Conservation (phyloP, 345 rosid genomes). For the Syzygium grande region DNA sequence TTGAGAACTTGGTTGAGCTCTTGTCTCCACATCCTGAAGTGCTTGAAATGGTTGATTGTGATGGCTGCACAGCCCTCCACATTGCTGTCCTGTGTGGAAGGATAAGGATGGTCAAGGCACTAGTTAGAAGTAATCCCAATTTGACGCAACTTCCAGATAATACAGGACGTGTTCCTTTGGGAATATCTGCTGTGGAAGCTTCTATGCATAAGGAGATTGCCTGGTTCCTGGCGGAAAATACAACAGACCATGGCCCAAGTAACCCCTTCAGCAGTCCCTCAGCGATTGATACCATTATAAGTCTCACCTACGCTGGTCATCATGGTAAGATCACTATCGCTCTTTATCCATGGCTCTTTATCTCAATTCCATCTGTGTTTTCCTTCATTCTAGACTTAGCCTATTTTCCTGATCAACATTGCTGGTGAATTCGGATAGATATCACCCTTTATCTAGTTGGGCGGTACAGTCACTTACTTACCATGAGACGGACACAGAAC, state of each 20-base stretch:
- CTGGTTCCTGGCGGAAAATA: not conserved
- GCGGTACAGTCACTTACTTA: not conserved
- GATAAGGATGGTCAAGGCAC: not conserved
- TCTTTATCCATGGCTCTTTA: not conserved
- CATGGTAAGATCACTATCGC: not conserved
- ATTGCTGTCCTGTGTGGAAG: not conserved
- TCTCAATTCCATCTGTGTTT: not conserved
- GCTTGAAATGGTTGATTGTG: not conserved
- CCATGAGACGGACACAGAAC: accelerated
- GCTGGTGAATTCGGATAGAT: not conserved
- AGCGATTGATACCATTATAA: not conserved
- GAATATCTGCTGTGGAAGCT: not conserved
- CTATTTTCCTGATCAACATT: not conserved
- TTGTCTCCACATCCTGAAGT: not conserved
- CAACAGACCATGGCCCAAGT: not conserved
- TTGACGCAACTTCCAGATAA: not conserved
- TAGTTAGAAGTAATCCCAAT: not conserved
- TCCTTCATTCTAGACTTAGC: not conserved
- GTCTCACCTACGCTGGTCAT: not conserved
- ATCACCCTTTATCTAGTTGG: not conserved
- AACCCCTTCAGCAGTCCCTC: not conserved
- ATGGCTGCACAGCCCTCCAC: not conserved
- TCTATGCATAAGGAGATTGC: not conserved
- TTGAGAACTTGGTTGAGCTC: not conserved
- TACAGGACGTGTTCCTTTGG: not conserved